A percentile compares a stretch with the other conserved stretches of the same genome.
Conservation (phyloP, 441 rosid species). For the Daphne laureola region DNA sequence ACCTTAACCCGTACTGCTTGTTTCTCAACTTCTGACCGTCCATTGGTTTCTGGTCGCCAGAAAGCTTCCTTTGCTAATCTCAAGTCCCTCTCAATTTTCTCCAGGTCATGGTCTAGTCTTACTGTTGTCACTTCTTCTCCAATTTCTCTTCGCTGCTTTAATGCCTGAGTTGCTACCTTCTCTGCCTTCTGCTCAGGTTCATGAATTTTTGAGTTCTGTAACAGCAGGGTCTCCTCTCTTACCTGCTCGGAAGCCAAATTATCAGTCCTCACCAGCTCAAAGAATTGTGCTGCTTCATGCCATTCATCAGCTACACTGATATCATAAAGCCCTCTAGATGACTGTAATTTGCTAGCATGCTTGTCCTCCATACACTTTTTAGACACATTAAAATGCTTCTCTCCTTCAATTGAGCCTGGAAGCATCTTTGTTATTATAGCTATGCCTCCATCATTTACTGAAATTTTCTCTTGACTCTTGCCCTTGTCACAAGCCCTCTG, state of each 20-base stretch:
- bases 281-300: conserved; percentile 67
- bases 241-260: conserved; percentile 34
- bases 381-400: conserved; percentile 17
- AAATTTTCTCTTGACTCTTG: conserved; percentile 20
- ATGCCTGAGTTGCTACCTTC: conserved; percentile 21
- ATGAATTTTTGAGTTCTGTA: conserved; percentile 17
- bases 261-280: conserved; percentile 55
- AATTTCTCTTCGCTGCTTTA: conserved; percentile 28
- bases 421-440: conserved; percentile 14
- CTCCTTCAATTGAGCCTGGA: conserved; percentile 23
- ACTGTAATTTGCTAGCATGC: conserved; percentile 33
- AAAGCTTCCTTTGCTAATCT: conserved; percentile 20
- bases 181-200: conserved; percentile 35
- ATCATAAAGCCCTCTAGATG: conserved; percentile 34
- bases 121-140: conserved; percentile 19
- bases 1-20: conserved; percentile 20
- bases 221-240: conserved; percentile 25
- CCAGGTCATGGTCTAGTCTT: conserved; percentile 20
- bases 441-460: conserved; percentile 21
- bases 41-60: conserved; percentile 16
- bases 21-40: conserved; percentile 24
- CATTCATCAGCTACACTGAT: conserved; percentile 56
- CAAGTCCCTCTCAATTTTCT: conserved; percentile 17
- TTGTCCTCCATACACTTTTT: conserved; percentile 27
- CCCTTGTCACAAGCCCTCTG: conserved; percentile 17